Evolutionary conservation across 345 rosid genomes (phyloP), one percentile per base, ranked within the genome.

Genomic region (Noccaea caerulescens): DNA sequence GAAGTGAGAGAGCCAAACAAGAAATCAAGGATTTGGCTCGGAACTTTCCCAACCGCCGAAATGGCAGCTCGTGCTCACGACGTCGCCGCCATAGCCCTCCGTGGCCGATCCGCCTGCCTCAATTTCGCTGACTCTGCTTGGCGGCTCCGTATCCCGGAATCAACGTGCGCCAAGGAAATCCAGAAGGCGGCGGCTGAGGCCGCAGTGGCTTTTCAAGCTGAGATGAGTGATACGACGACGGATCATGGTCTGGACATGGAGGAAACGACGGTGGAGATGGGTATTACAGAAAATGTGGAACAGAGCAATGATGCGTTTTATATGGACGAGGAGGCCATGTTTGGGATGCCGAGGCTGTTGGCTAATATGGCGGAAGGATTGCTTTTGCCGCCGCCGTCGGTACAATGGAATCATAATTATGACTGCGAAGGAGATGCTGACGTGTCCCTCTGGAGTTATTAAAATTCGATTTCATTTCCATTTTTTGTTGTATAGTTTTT

Each of bases 41-140:
- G 98, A 10, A 90, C 96, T 8, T 90, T 83, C 45, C 73, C 72
- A 3, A 84, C 87, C 0, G 86, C 80, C 1, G 94, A 93, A 66
- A 93, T 90, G 96, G 97, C 97, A 1, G 98, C 96, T 14, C 79
- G 97, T 18, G 97, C 98, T 0, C 96, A 90, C 41, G 96, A 90
- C 71, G 97, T 93, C 71, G 97, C 98, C 1, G 92, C 85, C 2
- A 58, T 90, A 11, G 85, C 97, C 0, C 66, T 93, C 53, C 83
- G 91, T 65, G 98, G 98, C 2, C 56, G 87, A 32, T 73, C 80
- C 0, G 96, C 94, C 0, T 93, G 97, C 46, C 82, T 93, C 43
- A 93, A 93, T 66, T 93, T 90, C 16, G 97, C 96, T 0, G 98
- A 93, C 81, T 93, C 98, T 0, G 78, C 84, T 2, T 90, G 94